A percentile compares a stretch with the other conserved stretches of the same genome.
phyloP scores from a whole-genome alignment of 306 rosid species.

The Vigna unguiculata region DNA sequence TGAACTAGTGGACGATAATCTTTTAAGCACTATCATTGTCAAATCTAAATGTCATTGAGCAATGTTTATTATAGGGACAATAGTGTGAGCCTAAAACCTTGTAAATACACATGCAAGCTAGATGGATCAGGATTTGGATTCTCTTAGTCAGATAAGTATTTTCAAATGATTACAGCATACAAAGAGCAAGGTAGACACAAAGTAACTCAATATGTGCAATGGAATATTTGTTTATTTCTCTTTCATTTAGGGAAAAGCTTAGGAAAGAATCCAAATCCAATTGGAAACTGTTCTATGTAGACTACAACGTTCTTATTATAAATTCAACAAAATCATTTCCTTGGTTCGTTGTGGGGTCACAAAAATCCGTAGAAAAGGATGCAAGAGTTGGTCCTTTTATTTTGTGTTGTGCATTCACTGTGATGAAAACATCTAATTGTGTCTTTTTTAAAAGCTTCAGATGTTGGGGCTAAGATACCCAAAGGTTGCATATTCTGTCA shows the following conservation, averaged over 20 bases:
- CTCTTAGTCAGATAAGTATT: neutral
- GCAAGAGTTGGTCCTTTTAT: neutral
- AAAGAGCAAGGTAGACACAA: neutral
- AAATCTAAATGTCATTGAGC: conserved; percentile 8
- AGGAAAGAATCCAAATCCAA: neutral
- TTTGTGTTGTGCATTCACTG: neutral
- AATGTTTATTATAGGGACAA: conserved; percentile 27
- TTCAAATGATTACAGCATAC: neutral
- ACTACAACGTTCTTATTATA: neutral
- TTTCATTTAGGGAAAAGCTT: neutral
- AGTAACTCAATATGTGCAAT: neutral
- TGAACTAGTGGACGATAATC: neutral
- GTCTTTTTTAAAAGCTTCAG: conserved; percentile 47
- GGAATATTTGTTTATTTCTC: neutral
- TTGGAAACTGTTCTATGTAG: neutral
- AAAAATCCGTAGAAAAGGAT: neutral
- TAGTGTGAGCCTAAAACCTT: neutral
- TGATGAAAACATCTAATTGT: conserved; percentile 24
- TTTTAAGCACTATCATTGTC: conserved; percentile 4
- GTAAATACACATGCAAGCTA: neutral
- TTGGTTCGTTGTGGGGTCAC: neutral
- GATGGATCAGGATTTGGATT: neutral
- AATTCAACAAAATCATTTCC: neutral
- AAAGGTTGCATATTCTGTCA: conserved; percentile 67
- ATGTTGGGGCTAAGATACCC: conserved; percentile 71